phyloP scores from a whole-genome alignment of 768 basidiomycete genomes.

The Podaxis carcinomalis region DNA sequence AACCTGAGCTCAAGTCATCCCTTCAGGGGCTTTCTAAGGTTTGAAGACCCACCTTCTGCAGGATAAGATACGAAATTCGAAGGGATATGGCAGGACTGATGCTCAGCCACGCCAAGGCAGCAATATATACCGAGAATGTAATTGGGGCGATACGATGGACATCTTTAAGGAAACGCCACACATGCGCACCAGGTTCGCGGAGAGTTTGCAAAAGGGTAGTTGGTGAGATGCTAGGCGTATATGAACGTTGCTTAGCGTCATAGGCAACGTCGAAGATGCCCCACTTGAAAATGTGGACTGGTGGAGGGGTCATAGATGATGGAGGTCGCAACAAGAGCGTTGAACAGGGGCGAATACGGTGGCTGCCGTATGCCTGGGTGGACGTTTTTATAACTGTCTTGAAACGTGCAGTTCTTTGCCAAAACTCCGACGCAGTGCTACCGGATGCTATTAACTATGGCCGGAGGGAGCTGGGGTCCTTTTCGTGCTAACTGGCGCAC shows the following conservation, averaged over 20 bases:
- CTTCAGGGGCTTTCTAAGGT: neutral
- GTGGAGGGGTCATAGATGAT: neutral
- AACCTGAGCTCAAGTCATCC: neutral
- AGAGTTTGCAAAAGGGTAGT: neutral
- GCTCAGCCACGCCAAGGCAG: slow-evolving; percentile 25
- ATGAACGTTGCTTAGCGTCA: slow-evolving; percentile 14
- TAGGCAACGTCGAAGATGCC: slow-evolving; percentile 34
- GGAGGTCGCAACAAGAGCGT: neutral
- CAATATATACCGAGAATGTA: slow-evolving; percentile 20
- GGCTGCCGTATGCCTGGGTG: neutral
- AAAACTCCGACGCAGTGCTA: neutral
- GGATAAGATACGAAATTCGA: slow-evolving; percentile 24
- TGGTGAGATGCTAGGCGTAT: neutral
- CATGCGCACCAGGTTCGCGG: neutral
- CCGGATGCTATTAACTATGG: too few species aligned
- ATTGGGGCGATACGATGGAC: slow-evolving; percentile 19
- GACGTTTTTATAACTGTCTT: neutral
- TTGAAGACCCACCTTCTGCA: slow-evolving; percentile 25
- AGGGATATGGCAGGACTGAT: slow-evolving; percentile 30
- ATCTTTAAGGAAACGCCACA: slow-evolving; percentile 18
- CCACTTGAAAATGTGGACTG: slow-evolving; percentile 22
- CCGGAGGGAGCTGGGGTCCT: too few species aligned
- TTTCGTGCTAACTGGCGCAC: too few species aligned
- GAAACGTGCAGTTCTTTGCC: neutral
- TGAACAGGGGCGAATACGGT: too few species aligned